Percentiles rank a stretch among this genome's conserved stretches.
These are phyloP conservation scores for Zygoascus biomembranicola DNA, from an alignment of 805 yeast genomes.

Conservation along the genomic window DNA sequence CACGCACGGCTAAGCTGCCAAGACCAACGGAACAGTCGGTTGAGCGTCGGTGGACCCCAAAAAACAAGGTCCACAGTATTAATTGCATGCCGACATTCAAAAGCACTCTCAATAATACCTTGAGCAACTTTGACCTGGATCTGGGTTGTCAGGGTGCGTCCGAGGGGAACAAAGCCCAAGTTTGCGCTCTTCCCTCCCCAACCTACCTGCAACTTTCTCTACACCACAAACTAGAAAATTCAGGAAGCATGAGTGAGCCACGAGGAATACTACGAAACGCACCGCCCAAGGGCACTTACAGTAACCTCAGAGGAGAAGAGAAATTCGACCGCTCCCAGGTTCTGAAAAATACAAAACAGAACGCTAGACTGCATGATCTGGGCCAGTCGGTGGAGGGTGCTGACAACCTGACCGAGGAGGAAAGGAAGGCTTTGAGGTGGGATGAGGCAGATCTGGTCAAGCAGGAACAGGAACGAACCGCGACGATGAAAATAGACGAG, in stretches of 20 bases:
- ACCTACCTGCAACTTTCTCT: too few relatives aligned
- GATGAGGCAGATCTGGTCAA: slow-evolving; percentile 67
- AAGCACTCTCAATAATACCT: too few relatives aligned
- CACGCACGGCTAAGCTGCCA: too few relatives aligned
- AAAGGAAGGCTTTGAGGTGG: slow-evolving; percentile 49
- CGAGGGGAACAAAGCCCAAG: too few relatives aligned
- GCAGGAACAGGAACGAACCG: slow-evolving; percentile 65
- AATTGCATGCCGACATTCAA: too few relatives aligned
- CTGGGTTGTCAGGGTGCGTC: too few relatives aligned
- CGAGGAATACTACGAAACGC: slow-evolving; percentile 19
- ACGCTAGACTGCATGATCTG: slow-evolving; percentile 38
- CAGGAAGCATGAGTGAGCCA: neutral
- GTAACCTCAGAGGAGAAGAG: slow-evolving; percentile 1
- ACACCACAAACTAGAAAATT: too few relatives aligned
- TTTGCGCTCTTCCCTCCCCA: too few relatives aligned
- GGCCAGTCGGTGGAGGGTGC: slow-evolving; percentile 17
- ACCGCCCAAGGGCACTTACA: slow-evolving; percentile 13
- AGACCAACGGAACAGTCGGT: too few relatives aligned
- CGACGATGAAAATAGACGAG: slow-evolving; percentile 82
- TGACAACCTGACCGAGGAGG: slow-evolving; percentile 15
- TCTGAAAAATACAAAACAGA: slow-evolving; percentile 66
- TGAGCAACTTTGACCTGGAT: too few relatives aligned
- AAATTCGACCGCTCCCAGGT: slow-evolving; percentile 52
- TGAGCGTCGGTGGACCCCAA: too few relatives aligned
- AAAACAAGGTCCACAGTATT: too few relatives aligned